These are phyloP conservation scores for Rubia peregrina DNA, from an alignment of 305 asterid species.

Conservation along the genomic window DNA sequence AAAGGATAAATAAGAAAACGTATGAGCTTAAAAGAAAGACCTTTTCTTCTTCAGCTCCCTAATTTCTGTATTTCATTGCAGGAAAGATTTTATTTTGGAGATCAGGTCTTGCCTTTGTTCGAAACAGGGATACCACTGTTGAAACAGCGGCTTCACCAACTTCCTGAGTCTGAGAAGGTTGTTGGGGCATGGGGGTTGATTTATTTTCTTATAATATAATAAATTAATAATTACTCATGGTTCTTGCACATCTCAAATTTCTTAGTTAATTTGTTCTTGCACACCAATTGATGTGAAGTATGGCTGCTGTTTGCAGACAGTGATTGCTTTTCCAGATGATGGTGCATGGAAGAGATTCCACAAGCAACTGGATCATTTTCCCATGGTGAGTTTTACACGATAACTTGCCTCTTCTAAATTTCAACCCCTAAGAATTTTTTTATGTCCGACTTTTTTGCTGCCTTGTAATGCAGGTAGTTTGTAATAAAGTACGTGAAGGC, in stretches of 20 bases:
- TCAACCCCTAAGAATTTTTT: background rate
- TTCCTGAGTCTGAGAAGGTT: slow-evolving; percentile 67
- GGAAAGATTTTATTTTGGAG: slow-evolving; percentile 97
- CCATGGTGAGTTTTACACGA: slow-evolving; percentile 45
- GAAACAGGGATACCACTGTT: slow-evolving; percentile 93
- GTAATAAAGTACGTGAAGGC: slow-evolving; percentile 97
- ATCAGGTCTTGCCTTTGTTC: slow-evolving; percentile 79
- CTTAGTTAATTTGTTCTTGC: background rate
- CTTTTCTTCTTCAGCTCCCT: background rate
- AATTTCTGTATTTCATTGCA: slow-evolving; percentile 24
- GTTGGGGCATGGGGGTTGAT: slow-evolving; percentile 8
- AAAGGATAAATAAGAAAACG: background rate
- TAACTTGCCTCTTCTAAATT: background rate
- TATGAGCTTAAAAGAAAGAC: background rate
- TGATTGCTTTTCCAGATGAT: slow-evolving; percentile 96
- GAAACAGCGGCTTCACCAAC: slow-evolving; percentile 78
- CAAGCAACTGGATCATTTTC: slow-evolving; percentile 72
- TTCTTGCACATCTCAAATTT: background rate
- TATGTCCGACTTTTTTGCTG: background rate
- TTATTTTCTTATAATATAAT: background rate
- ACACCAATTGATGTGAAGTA: background rate
- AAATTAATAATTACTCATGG: background rate
- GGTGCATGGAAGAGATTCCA: slow-evolving; percentile 99
- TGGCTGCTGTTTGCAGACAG: slow-evolving; percentile 45
- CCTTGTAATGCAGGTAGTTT: slow-evolving; percentile 51